Conservation (phyloP, 1,139 yeast species). For the Candida tropicalis region DNA sequence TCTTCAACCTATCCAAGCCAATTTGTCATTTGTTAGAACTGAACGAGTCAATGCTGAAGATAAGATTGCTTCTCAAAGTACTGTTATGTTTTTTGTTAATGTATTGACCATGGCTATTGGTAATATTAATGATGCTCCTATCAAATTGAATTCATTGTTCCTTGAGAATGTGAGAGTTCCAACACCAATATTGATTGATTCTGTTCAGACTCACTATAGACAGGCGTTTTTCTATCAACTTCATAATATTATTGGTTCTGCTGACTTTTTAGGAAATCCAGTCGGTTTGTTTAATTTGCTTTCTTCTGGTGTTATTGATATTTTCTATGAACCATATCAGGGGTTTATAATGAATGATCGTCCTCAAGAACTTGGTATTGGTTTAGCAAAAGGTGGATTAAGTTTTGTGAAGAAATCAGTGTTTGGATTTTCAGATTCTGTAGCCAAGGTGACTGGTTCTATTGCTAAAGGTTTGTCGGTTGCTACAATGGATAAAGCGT, state of each 20-base stretch:
- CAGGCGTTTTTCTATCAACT: slow-evolving; percentile 92
- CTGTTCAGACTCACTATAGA: slow-evolving; percentile 82
- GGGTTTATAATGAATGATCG: slow-evolving; percentile 93
- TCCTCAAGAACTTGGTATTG: slow-evolving; percentile 94
- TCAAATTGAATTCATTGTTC: slow-evolving; percentile 80
- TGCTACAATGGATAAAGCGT: slow-evolving; percentile 83
- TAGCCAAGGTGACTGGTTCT: slow-evolving; percentile 91
- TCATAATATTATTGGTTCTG: slow-evolving; percentile 92
- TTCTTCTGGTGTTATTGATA: slow-evolving; percentile 93
- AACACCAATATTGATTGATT: slow-evolving; percentile 67
- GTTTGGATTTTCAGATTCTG: slow-evolving; percentile 91
- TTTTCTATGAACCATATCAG: slow-evolving; percentile 95
- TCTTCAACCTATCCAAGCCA: slow-evolving; percentile 87
- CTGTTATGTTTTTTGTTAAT: slow-evolving; percentile 76
- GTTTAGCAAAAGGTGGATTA: slow-evolving; percentile 92
- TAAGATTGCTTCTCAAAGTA: slow-evolving; percentile 61
- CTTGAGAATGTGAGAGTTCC: slow-evolving; percentile 91
- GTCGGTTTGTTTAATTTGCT: slow-evolving; percentile 93
- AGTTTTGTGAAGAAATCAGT: slow-evolving; percentile 94
- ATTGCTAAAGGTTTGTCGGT: slow-evolving; percentile 92
- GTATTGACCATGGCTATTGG: slow-evolving; percentile 96
- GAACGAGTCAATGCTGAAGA: slow-evolving; percentile 69
- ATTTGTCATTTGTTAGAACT: slow-evolving; percentile 89
- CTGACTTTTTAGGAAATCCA: slow-evolving; percentile 95
- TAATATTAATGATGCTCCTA: slow-evolving; percentile 96